phyloP scores from a whole-genome alignment of 441 rosid genomes.

The Erodium chrysanthum region DNA sequence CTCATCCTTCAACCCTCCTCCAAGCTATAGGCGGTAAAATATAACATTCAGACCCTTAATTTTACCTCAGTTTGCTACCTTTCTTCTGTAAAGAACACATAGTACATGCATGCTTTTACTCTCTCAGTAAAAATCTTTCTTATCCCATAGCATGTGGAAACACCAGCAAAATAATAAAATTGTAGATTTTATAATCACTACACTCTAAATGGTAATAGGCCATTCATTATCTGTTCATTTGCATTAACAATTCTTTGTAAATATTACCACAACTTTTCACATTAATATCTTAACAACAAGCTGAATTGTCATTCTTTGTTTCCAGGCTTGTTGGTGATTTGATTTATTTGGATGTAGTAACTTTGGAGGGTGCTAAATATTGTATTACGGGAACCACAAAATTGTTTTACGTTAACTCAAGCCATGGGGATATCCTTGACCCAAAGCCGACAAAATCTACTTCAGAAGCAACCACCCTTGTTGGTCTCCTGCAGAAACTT shows the following conservation, averaged over 20 bases:
- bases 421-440: slow-evolving; percentile 65
- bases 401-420: slow-evolving; percentile 80
- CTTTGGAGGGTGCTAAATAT: slow-evolving; percentile 74
- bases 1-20: slow-evolving; percentile 97
- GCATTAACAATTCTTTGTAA: background rate
- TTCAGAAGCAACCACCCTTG: slow-evolving; percentile 73
- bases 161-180: too few species aligned
- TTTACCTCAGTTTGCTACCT: background rate
- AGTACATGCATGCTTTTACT: background rate
- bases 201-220: background rate
- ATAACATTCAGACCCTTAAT: background rate
- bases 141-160: background rate
- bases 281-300: background rate
- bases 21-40: slow-evolving; percentile 73
- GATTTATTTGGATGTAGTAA: slow-evolving; percentile 77
- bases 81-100: background rate
- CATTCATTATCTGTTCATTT: background rate
- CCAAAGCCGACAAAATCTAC: slow-evolving; percentile 71
- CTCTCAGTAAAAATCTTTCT: background rate
- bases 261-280: background rate
- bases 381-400: slow-evolving; percentile 86
- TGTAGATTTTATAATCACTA: background rate
- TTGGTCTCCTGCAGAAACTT: slow-evolving; percentile 84
- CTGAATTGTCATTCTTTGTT: background rate
- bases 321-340: slow-evolving; percentile 93